phyloP scores from a whole-genome alignment of 2,329 filamentous ascomycete species.

The Blastomyces percursus region DNA sequence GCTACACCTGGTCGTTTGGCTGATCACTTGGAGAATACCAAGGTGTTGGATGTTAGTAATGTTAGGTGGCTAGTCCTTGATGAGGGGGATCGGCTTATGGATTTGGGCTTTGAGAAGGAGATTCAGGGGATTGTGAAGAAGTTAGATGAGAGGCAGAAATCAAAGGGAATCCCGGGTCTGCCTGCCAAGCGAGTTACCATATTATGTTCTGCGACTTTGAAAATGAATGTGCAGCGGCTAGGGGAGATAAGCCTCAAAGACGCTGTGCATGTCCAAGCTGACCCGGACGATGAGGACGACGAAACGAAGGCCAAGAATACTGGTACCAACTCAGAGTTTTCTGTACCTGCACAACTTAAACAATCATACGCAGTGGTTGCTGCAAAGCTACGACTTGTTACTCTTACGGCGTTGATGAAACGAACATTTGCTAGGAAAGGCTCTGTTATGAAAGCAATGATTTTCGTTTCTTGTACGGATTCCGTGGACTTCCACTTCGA shows the following conservation, averaged over 20 bases:
- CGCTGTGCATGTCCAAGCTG: slow-evolving; percentile 71
- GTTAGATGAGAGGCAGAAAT: slow-evolving; percentile 56
- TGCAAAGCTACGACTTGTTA: slow-evolving; percentile 81
- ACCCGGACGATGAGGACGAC: slow-evolving; percentile 45
- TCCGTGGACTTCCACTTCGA: slow-evolving; percentile 96
- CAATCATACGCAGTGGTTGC: slow-evolving; percentile 82
- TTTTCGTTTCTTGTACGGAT: slow-evolving; percentile 95
- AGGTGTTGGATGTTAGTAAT: slow-evolving; percentile 74
- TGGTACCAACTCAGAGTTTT: slow-evolving; percentile 51
- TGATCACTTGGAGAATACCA: slow-evolving; percentile 87
- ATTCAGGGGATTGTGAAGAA: slow-evolving; percentile 75
- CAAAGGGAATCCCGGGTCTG: slow-evolving; percentile 51
- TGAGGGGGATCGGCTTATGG: slow-evolving; percentile 96
- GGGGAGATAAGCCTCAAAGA: slow-evolving; percentile 94
- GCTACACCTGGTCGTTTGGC: slow-evolving; percentile 84
- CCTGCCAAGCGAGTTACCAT: slow-evolving; percentile 72
- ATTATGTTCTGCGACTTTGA: slow-evolving; percentile 93
- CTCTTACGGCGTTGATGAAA: slow-evolving; percentile 72
- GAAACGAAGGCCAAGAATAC: slow-evolving; percentile 36
- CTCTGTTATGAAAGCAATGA: slow-evolving; percentile 89
- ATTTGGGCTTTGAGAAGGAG: slow-evolving; percentile 92
- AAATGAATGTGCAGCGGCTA: slow-evolving; percentile 88
- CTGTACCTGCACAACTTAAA: slow-evolving; percentile 83
- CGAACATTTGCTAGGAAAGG: slow-evolving; percentile 79
- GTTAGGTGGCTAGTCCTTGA: slow-evolving; percentile 92